Evolutionary conservation across 768 basidiomycete species (phyloP).

Genomic region (Pleurotus giganteus): DNA sequence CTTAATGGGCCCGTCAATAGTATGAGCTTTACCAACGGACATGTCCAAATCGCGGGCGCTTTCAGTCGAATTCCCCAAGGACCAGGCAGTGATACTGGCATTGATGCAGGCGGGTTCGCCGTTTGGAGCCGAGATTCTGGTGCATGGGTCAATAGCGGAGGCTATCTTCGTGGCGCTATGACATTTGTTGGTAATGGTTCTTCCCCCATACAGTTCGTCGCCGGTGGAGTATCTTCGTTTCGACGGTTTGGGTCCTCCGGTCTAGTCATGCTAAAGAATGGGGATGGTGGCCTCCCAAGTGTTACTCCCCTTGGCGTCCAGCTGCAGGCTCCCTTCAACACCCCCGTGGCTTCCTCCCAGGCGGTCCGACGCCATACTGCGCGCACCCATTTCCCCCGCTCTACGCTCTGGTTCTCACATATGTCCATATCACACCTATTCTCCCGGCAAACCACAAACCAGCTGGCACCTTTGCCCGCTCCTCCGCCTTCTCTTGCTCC

Average conservation of each 20-base stretch:
- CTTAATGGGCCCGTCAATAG: constrained; percentile 73
- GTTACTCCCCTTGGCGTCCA: constrained; percentile 62
- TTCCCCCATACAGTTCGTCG: constrained; percentile 58
- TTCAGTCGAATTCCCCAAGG: constrained; percentile 53
- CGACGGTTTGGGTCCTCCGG: constrained; percentile 73
- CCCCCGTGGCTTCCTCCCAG: constrained; percentile 29
- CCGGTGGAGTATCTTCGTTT: constrained; percentile 60
- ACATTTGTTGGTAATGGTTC: constrained; percentile 69
- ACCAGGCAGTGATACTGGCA: constrained; percentile 29
- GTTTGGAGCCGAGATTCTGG: constrained; percentile 61
- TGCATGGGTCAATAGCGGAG: constrained; percentile 73
- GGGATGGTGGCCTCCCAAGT: constrained; percentile 48
- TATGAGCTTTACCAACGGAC: constrained; percentile 47
- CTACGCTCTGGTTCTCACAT: constrained; percentile 48
- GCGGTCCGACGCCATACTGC: constrained; percentile 9
- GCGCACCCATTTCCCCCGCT: constrained; percentile 22
- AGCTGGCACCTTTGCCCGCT: constrained; percentile 53
- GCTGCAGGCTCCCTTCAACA: constrained; percentile 41
- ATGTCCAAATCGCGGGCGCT: constrained; percentile 70
- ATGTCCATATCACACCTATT: constrained; percentile 43
- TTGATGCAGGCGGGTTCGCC: constrained; percentile 62
- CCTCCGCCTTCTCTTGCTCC: constrained; percentile 62
- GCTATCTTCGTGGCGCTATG: constrained; percentile 71
- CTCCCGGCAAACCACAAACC: constrained; percentile 49
- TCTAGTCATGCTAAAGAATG: constrained; percentile 75